phyloP scores from a whole-genome alignment of 371 early-diverging fungal genomes.

The Mortierella sp. region DNA sequence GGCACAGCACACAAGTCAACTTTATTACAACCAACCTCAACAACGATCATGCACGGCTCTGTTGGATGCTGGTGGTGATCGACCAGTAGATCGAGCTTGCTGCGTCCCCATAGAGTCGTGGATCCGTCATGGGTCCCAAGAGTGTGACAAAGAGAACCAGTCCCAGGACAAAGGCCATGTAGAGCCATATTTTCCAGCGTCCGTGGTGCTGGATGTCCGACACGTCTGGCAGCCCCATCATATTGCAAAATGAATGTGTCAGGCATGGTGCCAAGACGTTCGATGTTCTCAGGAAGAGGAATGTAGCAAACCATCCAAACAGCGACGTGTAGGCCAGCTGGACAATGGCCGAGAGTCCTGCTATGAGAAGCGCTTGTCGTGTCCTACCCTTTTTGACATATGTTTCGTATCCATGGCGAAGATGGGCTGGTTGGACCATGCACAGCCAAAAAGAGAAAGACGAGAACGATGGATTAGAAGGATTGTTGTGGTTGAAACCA shows the following conservation, averaged over 20 bases:
- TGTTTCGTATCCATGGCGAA: conserved; percentile 38
- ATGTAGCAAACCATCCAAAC: conserved; percentile 50
- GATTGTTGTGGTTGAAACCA: background rate
- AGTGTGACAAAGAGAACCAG: conserved; percentile 24
- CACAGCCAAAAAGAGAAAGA: background rate
- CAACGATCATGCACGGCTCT: too few relatives aligned
- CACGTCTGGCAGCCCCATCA: conserved; percentile 49
- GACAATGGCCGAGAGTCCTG: conserved; percentile 10
- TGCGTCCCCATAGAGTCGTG: conserved; percentile 24
- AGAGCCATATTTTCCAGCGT: conserved; percentile 31
- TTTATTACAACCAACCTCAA: background rate
- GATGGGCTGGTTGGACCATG: conserved; percentile 23
- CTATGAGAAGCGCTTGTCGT: conserved; percentile 23
- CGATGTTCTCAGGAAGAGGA: conserved; percentile 44
- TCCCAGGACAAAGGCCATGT: conserved; percentile 21
- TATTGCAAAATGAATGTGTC: conserved; percentile 34
- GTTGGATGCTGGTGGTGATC: background rate
- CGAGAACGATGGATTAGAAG: background rate
- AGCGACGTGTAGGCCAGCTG: conserved; percentile 40
- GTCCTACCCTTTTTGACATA: conserved; percentile 31
- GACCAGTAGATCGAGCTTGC: conserved; percentile 23
- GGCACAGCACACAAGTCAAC: too few relatives aligned
- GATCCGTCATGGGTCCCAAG: conserved; percentile 28
- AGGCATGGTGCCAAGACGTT: conserved; percentile 29
- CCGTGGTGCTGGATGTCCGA: conserved; percentile 30